A percentile compares a stretch with the other conserved stretches of the same genome.
These are phyloP conservation scores for Choanephora cucurbitarum DNA, from an alignment of 371 early-diverging fungal species.

Conservation along the genomic window DNA sequence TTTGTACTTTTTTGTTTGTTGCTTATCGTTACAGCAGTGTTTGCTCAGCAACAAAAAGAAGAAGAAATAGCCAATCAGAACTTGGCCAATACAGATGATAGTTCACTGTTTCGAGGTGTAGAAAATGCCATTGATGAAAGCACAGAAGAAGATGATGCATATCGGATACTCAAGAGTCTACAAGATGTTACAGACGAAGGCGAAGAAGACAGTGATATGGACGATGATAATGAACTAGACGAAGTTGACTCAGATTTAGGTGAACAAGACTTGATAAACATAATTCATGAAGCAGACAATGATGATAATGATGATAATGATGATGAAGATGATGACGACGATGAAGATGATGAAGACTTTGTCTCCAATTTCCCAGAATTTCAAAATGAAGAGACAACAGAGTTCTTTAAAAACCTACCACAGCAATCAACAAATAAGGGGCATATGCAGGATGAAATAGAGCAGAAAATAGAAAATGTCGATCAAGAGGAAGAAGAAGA, in stretches of 20 bases:
- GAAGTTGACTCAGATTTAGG: no score
- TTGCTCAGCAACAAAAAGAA: neutral
- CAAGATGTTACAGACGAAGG: slow-evolving; percentile 17
- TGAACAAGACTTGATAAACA: no score
- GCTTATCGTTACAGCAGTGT: neutral
- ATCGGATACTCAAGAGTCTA: slow-evolving; percentile 21
- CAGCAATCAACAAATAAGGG: slow-evolving; percentile 3
- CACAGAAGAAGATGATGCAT: slow-evolving; percentile 14
- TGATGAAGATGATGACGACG: slow-evolving; percentile 6
- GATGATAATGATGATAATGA: slow-evolving; percentile 5
- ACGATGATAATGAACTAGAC: slow-evolving; percentile 9
- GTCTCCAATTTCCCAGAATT: slow-evolving; percentile 12
- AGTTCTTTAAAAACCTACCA: slow-evolving; percentile 24
- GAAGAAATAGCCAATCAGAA: no score
- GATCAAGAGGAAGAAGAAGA: slow-evolving; percentile 9
- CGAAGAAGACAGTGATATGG: neutral
- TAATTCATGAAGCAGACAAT: slow-evolving; percentile 6
- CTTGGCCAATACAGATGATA: slow-evolving; percentile 13
- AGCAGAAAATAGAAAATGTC: slow-evolving; percentile 1
- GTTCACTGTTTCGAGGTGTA: slow-evolving; percentile 16
- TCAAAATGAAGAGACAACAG: slow-evolving; percentile 20
- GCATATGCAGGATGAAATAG: neutral
- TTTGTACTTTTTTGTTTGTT: neutral
- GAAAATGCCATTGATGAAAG: slow-evolving; percentile 15
- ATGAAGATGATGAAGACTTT: slow-evolving; percentile 15